phyloP scores from a whole-genome alignment of 2,329 filamentous ascomycete species.

The Venturia oleaginea region DNA sequence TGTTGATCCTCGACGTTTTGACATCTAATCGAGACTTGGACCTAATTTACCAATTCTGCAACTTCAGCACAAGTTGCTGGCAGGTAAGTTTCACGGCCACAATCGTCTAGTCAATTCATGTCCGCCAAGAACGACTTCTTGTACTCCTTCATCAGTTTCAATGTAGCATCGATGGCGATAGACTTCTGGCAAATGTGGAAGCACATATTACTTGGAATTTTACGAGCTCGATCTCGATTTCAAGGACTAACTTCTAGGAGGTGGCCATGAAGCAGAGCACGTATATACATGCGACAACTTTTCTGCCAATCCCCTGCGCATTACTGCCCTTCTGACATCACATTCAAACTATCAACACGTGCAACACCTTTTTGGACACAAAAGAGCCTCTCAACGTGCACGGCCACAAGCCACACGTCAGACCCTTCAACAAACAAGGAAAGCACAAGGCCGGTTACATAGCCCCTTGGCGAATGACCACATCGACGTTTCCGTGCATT shows the following conservation, averaged over 20 bases:
- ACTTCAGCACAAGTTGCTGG: neutral
- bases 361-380: neutral
- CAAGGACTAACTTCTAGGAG: too few species aligned
- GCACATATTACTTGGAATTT: too few species aligned
- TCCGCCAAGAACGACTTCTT: too few species aligned
- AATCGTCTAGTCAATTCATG: too few species aligned
- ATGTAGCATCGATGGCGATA: too few species aligned
- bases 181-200: too few species aligned
- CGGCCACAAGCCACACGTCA: too few species aligned
- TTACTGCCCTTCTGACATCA: neutral
- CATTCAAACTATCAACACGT: too few species aligned
- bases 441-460: neutral
- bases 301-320: neutral
- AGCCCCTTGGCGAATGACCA: conserved; percentile 4
- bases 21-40: neutral
- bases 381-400: neutral
- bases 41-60: neutral
- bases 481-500: neutral
- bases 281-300: neutral
- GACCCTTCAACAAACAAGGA: neutral
- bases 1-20: neutral
- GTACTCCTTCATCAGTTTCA: too few species aligned
- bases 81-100: neutral
- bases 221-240: too few species aligned
- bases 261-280: neutral